Base-by-base conservation (phyloP, 768 basidiomycete species). In the Termitomyces sp. region DNA sequence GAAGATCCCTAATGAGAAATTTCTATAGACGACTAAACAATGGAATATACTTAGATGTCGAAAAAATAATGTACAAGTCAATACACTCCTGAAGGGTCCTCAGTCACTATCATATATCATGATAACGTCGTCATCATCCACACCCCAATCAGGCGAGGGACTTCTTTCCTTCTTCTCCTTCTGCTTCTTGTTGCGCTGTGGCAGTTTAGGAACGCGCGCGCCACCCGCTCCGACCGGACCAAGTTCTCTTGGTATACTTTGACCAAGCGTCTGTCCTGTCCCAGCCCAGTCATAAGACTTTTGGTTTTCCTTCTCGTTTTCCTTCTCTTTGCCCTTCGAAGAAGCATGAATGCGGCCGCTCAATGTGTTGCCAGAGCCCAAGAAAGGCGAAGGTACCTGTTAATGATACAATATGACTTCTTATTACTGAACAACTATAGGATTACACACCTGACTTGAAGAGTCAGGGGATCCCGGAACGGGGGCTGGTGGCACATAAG, bases 71-170 rank as follows among this genome's bases (percentile, higher is more conserved):
- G 57, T 63, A 64, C 58, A 59, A 57, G 38, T 52, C 50, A 16
- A 26, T 14, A 43, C 10, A 42, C 2, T 18, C 9, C 40, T 42
- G 18, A 36, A 16, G 12, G 22, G 13, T 49, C 49, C 22, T 60
- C 69, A 90, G 68, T 93, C 92, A 62, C 88, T 90, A 67, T 94
- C 90, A 51, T 51, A 51, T 67, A 93, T 87, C 70, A 86, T 86
- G 58, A 94, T 92, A 45, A 87, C 82, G 56, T 90, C 88, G 52
- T 92, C 90, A 38, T 90, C 88, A 60, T 89, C 88, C n/a, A 91
- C 86, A 30, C 87, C 89, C 78, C 83, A 92, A 65, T 90, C 90
- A 35, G 86, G 90, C n/a, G 85, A 80, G 33, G 85, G 89, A 68
- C 83, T 88, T 62, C 84, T 75, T 64, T 75, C 69, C 65, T 76